Evolutionary conservation across 306 rosid genomes (phyloP).

Genomic region (Lathyrus oleraceus): DNA sequence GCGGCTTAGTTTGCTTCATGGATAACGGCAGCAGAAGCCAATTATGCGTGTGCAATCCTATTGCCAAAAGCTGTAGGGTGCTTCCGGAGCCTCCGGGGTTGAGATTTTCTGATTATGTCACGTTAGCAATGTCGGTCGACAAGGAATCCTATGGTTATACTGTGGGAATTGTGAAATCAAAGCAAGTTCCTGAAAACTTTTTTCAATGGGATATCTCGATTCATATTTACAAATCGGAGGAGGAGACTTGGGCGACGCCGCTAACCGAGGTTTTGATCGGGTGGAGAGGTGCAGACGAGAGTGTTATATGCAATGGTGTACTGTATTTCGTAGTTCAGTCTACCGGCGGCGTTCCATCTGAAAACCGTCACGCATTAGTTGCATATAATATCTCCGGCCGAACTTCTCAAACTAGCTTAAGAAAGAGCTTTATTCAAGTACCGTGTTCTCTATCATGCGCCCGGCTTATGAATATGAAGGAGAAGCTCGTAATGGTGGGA

Average conservation of each 20-base stretch:
- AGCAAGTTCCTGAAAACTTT: constrained; percentile 79
- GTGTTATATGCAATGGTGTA: constrained; percentile 82
- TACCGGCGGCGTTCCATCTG: constrained; percentile 60
- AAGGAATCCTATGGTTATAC: constrained; percentile 55
- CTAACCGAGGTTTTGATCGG: constrained; percentile 76
- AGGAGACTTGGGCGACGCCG: constrained; percentile 58
- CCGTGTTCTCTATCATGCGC: constrained; percentile 96
- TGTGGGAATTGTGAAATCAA: constrained; percentile 74
- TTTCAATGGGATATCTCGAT: constrained; percentile 77
- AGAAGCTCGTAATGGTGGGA: constrained; percentile 96
- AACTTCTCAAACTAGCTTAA: constrained; percentile 55
- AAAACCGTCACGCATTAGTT: constrained; percentile 70
- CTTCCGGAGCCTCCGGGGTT: constrained; percentile 75
- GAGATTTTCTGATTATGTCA: constrained; percentile 68
- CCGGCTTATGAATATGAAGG: constrained; percentile 86
- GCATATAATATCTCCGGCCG: constrained; percentile 56
- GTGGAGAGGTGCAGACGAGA: constrained; percentile 97
- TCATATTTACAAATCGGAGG: constrained; percentile 64
- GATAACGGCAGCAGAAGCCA: constrained; percentile 65
- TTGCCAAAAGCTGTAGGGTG: constrained; percentile 53
- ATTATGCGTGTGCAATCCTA: constrained; percentile 77
- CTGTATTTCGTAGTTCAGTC: constrained; percentile 80
- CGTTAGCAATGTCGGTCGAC: constrained; percentile 72
- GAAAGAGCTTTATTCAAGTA: constrained; percentile 58
- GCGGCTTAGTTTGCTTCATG: constrained; percentile 89